A percentile compares a stretch with the other conserved stretches of the same genome.
Conservation (phyloP, 257 asterid species). For the Solanum peruvianum region DNA sequence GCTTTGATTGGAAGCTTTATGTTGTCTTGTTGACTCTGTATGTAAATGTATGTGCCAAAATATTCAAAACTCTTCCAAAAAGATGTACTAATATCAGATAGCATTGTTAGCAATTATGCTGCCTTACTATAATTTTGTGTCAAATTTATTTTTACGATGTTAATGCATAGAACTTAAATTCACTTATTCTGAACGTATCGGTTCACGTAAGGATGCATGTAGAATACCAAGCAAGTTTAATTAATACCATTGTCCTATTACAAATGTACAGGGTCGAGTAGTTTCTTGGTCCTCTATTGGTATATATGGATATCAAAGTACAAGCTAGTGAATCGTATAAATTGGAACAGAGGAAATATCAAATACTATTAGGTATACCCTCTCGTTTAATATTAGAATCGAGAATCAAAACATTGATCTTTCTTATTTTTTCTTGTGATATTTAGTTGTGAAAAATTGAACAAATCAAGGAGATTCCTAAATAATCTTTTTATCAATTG, state of each 20-base stretch:
- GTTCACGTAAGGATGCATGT: not conserved
- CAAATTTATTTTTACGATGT: not conserved
- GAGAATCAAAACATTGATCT: not conserved
- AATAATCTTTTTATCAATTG: not conserved
- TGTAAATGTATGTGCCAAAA: not conserved
- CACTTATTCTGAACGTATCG: not conserved
- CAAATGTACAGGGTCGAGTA: not conserved
- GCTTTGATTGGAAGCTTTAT: not conserved
- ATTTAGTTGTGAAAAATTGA: not conserved
- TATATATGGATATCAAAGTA: not conserved
- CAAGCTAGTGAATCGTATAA: not conserved
- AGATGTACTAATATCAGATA: not conserved
- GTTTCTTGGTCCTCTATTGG: not conserved
- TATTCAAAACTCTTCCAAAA: not conserved
- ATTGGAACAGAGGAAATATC: rapidly evolving
- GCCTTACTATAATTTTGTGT: not conserved
- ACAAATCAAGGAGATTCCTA: not conserved
- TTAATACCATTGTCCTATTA: not conserved
- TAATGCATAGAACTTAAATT: not conserved
- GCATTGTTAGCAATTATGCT: not conserved
- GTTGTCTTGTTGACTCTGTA: not conserved
- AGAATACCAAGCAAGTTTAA: not conserved
- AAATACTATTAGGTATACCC: not conserved
- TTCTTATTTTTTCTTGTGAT: not conserved
- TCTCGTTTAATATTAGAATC: no score